Conservation (phyloP, 2,329 filamentous ascomycete species). For the Penicillium sp. region DNA sequence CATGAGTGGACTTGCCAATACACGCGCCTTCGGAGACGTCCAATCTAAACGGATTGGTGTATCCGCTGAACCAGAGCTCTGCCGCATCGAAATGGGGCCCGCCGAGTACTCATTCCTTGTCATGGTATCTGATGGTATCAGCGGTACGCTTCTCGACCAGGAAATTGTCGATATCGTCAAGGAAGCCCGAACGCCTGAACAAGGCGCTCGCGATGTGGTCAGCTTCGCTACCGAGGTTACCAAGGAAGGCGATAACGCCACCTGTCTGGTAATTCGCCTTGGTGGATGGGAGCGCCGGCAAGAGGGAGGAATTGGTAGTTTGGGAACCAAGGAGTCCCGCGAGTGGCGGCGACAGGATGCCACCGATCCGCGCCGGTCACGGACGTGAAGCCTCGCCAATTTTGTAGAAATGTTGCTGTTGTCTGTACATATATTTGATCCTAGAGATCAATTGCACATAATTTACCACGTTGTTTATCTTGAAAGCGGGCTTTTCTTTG, state of each 20-base stretch:
- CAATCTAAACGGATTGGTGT: slow-evolving; percentile 88
- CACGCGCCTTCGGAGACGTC: slow-evolving; percentile 90
- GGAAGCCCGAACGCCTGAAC: slow-evolving; percentile 85
- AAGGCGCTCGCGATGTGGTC: slow-evolving; percentile 75
- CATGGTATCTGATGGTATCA: slow-evolving; percentile 84
- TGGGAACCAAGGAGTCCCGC: slow-evolving; percentile 88
- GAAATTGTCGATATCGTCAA: slow-evolving; percentile 96
- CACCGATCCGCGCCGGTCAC: slow-evolving; percentile 71
- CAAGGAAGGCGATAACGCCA: slow-evolving; percentile 62
- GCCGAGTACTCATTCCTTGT: slow-evolving; percentile 89
- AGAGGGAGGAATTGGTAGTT: slow-evolving; percentile 82
- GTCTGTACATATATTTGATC: slow-evolving; percentile 23
- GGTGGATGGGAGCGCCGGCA: slow-evolving; percentile 62
- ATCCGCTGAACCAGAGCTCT: slow-evolving; percentile 87
- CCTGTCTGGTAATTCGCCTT: slow-evolving; percentile 60
- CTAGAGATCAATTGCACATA: slow-evolving; percentile 13
- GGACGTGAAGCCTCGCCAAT: slow-evolving; percentile 37
- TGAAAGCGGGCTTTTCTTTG: neutral
- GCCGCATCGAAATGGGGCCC: slow-evolving; percentile 71
- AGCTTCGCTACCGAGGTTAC: slow-evolving; percentile 85
- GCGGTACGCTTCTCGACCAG: slow-evolving; percentile 80
- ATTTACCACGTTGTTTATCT: slow-evolving; percentile 2
- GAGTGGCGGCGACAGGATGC: slow-evolving; percentile 81
- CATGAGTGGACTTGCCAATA: slow-evolving; percentile 90
- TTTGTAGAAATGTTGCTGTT: slow-evolving; percentile 1